Evolutionary conservation across 805 yeast species (phyloP).

Genomic region (Saccharomycopsis sp.): DNA sequence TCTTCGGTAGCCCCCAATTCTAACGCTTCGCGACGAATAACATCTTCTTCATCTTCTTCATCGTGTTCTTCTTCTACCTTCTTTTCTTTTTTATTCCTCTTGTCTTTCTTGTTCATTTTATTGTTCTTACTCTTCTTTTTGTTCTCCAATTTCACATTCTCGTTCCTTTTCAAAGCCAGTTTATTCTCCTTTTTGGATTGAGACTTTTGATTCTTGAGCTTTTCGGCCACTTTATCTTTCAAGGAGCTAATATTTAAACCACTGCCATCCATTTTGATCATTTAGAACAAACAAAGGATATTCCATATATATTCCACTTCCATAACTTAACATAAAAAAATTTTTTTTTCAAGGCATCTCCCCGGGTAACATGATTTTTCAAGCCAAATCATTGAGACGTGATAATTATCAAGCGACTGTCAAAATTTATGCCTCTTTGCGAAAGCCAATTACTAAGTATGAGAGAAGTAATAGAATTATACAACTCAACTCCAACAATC

Average conservation of each 20-base stretch:
- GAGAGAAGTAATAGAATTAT: background rate
- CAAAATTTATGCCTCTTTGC: background rate
- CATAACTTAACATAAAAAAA: too few relatives aligned
- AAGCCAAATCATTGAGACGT: background rate
- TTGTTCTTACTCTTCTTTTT: constrained; percentile 25
- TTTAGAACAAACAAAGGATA: background rate
- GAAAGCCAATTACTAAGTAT: background rate
- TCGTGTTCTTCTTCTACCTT: constrained; percentile 19
- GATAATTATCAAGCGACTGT: background rate
- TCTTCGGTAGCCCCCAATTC: constrained; percentile 83
- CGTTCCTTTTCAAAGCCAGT: constrained; percentile 24
- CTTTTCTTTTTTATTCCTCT: constrained; percentile 23
- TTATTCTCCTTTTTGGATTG: constrained; percentile 22
- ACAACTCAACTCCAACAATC: constrained; percentile 2
- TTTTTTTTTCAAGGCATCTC: constrained; percentile 3
- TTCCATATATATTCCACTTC: too few relatives aligned
- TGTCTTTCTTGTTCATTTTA: constrained; percentile 23
- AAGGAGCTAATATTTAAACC: constrained; percentile 45
- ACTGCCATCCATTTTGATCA: constrained; percentile 3
- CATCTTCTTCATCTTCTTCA: constrained; percentile 23
- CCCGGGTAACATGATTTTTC: constrained; percentile 1
- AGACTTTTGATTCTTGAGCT: constrained; percentile 31
- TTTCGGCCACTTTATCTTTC: constrained; percentile 56
- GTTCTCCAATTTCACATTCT: constrained; percentile 22
- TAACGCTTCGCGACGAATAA: constrained; percentile 63